Base-by-base conservation (phyloP, 2,329 filamentous ascomycete species). In the Blastomyces parvus region DNA sequence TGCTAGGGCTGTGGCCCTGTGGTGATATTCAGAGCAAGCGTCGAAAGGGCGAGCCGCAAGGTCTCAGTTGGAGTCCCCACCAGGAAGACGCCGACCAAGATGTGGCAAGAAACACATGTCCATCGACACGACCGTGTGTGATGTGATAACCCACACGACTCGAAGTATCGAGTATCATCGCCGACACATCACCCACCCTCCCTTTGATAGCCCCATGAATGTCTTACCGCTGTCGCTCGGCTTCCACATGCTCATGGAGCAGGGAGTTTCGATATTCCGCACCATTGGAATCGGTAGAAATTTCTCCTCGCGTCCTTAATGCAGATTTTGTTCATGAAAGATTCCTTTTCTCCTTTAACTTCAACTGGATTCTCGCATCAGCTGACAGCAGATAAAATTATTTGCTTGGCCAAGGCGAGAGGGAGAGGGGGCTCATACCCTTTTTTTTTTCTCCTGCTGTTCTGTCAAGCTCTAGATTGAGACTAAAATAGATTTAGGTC, bases 401-500 rank as follows among this genome's bases (percentile, higher is more conserved):
- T 33, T 33, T 33, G 33, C 33, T 33, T 5, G 30, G 7, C 2
- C 38, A 14, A 40, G 8, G 14, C 14, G 19, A 14, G 40, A 2
- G 14, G 40, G 14, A 19, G 19, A 44, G 5, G 42, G 17, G 17
- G 27, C 2, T 42, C 40, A 14, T 19, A 14, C 17, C 38, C n/a
- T 46, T 17, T 46, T n/a, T n/a, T n/a, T 48, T n/a, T 22, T n/a
- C n/a, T 44, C 8, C 8, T 44, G 4, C 6, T 50, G 46, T 50
- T 50, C 48, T 27, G 3, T 27, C 22, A 13, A 14, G 48, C 48
- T 50, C 57, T 46, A 59, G 57, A 48, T 42, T 46, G 25, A 38
- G 40, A 22, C 57, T 44, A 59, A 59, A 59, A 59, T 59, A 59
- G 57, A 59, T 33, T 50, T 42, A 27, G n/a, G 57, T 40, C n/a